These are phyloP conservation scores for Candida qinlingensis DNA, from an alignment of 805 yeast genomes.

Conservation along the genomic window DNA sequence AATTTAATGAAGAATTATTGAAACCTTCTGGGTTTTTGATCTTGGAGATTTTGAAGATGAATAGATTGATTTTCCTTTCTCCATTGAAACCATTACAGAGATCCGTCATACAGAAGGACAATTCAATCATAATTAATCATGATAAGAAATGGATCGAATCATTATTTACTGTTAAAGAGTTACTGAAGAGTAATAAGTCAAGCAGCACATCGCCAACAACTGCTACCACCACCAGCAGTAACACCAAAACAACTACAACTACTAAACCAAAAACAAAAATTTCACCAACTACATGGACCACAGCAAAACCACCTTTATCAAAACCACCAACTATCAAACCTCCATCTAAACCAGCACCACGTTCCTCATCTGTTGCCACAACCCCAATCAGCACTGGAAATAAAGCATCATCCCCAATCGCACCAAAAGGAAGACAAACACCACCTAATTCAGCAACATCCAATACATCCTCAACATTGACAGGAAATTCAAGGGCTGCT, in stretches of 20 bases:
- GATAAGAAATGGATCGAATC: conserved; percentile 66
- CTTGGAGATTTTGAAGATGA: conserved; percentile 52
- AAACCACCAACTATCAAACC: conserved; percentile 5
- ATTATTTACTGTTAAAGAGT: conserved; percentile 57
- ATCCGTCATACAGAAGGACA: neutral
- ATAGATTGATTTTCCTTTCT: conserved; percentile 52
- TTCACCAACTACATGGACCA: conserved; percentile 5
- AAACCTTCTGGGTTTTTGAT: conserved; percentile 57
- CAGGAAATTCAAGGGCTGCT: no score
- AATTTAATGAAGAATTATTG: conserved; percentile 48
- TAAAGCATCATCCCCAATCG: neutral
- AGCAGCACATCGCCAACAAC: neutral
- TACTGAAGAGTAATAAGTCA: conserved; percentile 30
- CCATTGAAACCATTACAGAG: conserved; percentile 23
- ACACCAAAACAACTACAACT: neutral
- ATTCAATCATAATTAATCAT: conserved; percentile 31
- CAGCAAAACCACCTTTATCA: conserved; percentile 3
- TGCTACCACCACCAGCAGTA: neutral
- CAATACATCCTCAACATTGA: no score
- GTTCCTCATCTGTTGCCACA: neutral
- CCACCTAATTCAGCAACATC: no score
- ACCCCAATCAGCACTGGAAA: neutral
- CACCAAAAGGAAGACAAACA: neutral
- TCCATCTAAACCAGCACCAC: conserved; percentile 1
- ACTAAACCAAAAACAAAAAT: neutral